A percentile compares a stretch with the other conserved stretches of the same genome.
Evolutionary conservation across 1,139 yeast species (phyloP).

Genomic region (Sugiyamaella paludigena): DNA sequence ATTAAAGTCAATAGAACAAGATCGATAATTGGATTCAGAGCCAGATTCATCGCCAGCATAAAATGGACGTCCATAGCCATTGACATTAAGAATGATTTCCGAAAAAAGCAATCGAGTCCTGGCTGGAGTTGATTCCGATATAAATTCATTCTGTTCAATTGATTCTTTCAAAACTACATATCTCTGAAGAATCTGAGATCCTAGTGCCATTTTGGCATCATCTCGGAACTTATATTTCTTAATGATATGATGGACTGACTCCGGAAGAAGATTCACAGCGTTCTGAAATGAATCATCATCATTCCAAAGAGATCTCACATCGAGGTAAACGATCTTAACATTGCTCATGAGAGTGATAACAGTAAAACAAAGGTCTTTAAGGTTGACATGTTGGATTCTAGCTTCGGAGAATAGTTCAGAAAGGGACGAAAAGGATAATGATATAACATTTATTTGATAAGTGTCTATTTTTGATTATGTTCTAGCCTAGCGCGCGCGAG

Average conservation of each 20-base stretch:
- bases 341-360: too few relatives aligned
- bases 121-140: not conserved
- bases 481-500: too few relatives aligned
- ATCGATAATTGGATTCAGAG: not conserved
- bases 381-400: too few relatives aligned
- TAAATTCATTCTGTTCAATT: not conserved
- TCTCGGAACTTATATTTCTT: conserved; percentile 2
- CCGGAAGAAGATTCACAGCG: conserved; percentile 7
- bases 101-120: not conserved
- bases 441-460: too few relatives aligned
- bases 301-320: conserved; percentile 8
- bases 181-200: conserved; percentile 9
- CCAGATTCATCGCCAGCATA: not conserved
- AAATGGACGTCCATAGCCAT: conserved; percentile 6
- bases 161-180: not conserved
- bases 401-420: too few relatives aligned
- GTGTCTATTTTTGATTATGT: too few relatives aligned
- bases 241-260: conserved; percentile 1
- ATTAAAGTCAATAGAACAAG: conserved; percentile 4
- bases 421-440: too few relatives aligned
- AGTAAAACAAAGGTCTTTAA: too few relatives aligned
- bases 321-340: conserved; percentile 3
- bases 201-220: conserved; percentile 11
- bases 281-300: conserved; percentile 6
- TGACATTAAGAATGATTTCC: not conserved